A percentile compares a stretch with the other conserved stretches of the same genome.
Conservation (phyloP, 2,329 filamentous ascomycete species). For the Cytospora leucostoma region DNA sequence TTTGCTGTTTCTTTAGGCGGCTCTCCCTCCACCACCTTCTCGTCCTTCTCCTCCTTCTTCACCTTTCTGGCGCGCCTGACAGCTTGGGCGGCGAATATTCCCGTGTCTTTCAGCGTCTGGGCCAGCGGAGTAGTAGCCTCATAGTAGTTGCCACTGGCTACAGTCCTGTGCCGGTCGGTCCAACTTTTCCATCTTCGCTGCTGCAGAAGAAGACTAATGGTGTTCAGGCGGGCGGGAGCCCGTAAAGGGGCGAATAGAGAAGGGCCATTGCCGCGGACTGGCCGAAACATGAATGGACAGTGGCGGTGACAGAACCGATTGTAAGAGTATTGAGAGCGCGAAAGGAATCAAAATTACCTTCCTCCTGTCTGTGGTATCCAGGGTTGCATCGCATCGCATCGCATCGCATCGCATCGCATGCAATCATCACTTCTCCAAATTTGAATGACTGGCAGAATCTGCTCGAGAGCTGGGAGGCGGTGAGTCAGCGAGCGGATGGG, state of each 20-base stretch:
- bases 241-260: conserved; percentile 10
- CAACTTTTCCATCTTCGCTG: not conserved
- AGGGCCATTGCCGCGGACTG: conserved; percentile 23
- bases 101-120: conserved; percentile 5
- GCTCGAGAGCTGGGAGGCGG: not conserved
- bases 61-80: not conserved
- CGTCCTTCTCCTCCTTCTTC: not conserved
- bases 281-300: conserved; percentile 22
- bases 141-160: not conserved
- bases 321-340: not conserved
- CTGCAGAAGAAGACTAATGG: not conserved
- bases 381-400: not conserved
- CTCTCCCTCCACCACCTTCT: not conserved
- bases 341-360: not conserved
- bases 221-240: conserved; percentile 15
- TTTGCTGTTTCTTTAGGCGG: too few relatives aligned
- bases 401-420: not conserved
- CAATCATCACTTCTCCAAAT: not conserved
- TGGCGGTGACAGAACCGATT: not conserved
- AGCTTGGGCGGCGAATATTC: not conserved
- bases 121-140: conserved; percentile 3
- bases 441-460: not conserved
- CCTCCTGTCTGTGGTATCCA: not conserved
- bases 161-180: not conserved
- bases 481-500: not conserved